Evolutionary conservation across 768 basidiomycete species (phyloP).

Genomic region (Psilocybe sp.): DNA sequence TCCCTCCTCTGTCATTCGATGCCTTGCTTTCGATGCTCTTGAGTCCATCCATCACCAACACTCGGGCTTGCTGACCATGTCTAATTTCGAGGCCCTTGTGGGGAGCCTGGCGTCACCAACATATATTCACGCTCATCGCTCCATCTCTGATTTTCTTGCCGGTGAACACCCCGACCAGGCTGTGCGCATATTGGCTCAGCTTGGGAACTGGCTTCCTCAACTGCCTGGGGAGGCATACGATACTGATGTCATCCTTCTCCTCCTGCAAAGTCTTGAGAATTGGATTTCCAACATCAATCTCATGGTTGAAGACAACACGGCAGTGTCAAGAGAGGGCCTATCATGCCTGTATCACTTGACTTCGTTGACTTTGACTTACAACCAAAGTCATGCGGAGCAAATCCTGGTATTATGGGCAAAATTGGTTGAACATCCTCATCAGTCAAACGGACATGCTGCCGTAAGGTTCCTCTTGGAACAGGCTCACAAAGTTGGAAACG

Average conservation of each 20-base stretch:
- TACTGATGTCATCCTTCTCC: slow-evolving; percentile 46
- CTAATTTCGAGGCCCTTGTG: slow-evolving; percentile 70
- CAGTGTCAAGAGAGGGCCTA: slow-evolving; percentile 56
- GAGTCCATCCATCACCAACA: slow-evolving; percentile 69
- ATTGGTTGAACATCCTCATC: slow-evolving; percentile 68
- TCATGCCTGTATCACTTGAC: slow-evolving; percentile 77
- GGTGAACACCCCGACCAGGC: slow-evolving; percentile 71
- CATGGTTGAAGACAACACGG: slow-evolving; percentile 54
- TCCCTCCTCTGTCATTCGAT: slow-evolving; percentile 57
- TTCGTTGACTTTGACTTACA: slow-evolving; percentile 76
- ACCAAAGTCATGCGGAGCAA: slow-evolving; percentile 74
- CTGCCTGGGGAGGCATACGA: slow-evolving; percentile 49
- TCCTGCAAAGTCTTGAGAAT: slow-evolving; percentile 77
- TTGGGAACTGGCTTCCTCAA: slow-evolving; percentile 70
- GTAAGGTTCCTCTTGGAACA: slow-evolving; percentile 85
- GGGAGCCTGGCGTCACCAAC: slow-evolving; percentile 71
- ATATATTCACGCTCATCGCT: slow-evolving; percentile 77
- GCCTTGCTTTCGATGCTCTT: slow-evolving; percentile 75
- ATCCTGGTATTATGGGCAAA: slow-evolving; percentile 77
- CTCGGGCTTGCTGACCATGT: slow-evolving; percentile 65
- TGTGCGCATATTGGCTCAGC: slow-evolving; percentile 62
- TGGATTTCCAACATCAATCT: slow-evolving; percentile 82
- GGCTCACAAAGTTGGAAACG: slow-evolving; percentile 78
- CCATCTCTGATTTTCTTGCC: slow-evolving; percentile 76
- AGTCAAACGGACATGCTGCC: slow-evolving; percentile 75